These are phyloP conservation scores for Nothophoma quercina DNA, from an alignment of 2,329 filamentous ascomycete genomes.

Conservation along the genomic window DNA sequence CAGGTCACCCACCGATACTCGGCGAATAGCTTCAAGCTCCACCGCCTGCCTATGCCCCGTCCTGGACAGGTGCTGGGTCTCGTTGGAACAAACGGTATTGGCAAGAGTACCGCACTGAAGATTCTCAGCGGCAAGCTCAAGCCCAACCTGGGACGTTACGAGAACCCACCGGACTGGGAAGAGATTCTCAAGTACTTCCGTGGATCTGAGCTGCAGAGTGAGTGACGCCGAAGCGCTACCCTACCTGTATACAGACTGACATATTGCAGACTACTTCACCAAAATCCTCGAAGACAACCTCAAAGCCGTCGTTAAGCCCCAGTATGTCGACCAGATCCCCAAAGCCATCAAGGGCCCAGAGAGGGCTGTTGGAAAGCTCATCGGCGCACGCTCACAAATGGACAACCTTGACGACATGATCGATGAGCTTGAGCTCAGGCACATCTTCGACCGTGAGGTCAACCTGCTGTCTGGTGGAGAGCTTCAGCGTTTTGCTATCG, in stretches of 20 bases:
- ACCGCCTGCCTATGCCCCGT: slow-evolving; percentile 92
- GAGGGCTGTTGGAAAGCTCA: slow-evolving; percentile 79
- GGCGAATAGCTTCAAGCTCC: slow-evolving; percentile 99
- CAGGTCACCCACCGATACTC: slow-evolving; percentile 99
- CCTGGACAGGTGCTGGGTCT: slow-evolving; percentile 95
- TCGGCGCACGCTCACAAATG: slow-evolving; percentile 78
- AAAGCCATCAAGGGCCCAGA: slow-evolving; percentile 84
- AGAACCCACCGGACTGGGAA: slow-evolving; percentile 98
- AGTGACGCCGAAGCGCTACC: slow-evolving; percentile 40
- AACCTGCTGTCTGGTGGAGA: slow-evolving; percentile 93
- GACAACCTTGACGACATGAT: slow-evolving; percentile 83
- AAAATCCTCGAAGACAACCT: slow-evolving; percentile 97
- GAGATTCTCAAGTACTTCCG: slow-evolving; percentile 98
- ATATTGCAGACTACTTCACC: slow-evolving; percentile 85
- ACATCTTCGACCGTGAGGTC: slow-evolving; percentile 92
- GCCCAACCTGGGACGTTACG: slow-evolving; percentile 92
- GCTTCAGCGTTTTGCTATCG: slow-evolving; percentile 96
- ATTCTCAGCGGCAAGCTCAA: slow-evolving; percentile 98
- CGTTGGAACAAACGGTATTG: slow-evolving; percentile 99
- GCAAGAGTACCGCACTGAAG: slow-evolving; percentile 99
- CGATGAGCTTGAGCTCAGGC: slow-evolving; percentile 82
- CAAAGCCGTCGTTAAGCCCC: slow-evolving; percentile 97
- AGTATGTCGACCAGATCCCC: slow-evolving; percentile 98
- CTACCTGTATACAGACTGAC: slow-evolving; percentile 23
- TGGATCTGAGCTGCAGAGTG: slow-evolving; percentile 96